phyloP scores from a whole-genome alignment of 495 filamentous ascomycete genomes.

The Hypomontagnella monticulosa region DNA sequence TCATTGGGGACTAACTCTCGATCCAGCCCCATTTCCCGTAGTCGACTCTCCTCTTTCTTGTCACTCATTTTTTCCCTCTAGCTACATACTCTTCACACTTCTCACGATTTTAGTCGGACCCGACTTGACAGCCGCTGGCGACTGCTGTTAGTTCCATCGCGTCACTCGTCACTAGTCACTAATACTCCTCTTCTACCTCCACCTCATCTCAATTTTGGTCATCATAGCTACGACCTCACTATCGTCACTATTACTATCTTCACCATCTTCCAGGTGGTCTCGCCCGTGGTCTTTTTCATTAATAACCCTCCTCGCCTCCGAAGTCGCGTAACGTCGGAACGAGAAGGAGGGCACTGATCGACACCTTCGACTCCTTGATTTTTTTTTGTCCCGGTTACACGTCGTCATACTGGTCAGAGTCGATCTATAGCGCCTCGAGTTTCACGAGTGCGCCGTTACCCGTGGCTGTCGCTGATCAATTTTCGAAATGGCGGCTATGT shows the following conservation, averaged over 20 bases:
- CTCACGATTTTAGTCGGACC: conserved; percentile 16
- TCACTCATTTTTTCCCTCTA: conserved; percentile 25
- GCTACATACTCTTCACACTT: conserved; percentile 1
- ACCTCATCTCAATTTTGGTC: background rate
- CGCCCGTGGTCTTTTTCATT: background rate
- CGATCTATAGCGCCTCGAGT: conserved; percentile 30
- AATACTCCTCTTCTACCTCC: background rate
- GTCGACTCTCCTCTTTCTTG: conserved; percentile 10
- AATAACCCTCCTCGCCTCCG: background rate
- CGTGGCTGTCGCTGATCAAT: conserved; percentile 36
- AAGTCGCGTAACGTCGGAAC: conserved; percentile 19
- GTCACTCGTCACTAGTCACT: background rate
- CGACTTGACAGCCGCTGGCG: conserved; percentile 34
- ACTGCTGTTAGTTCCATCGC: conserved; percentile 23
- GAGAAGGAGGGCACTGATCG: conserved; percentile 8
- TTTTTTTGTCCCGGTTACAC: conserved; percentile 18
- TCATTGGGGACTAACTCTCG: conserved; percentile 24
- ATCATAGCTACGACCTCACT: background rate
- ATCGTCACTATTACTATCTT: too few relatives aligned
- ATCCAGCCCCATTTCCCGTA: conserved; percentile 14
- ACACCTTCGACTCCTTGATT: background rate
- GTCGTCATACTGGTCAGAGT: conserved; percentile 13
- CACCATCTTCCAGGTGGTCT: too few relatives aligned
- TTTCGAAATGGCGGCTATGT: conserved; percentile 61
- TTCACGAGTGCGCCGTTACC: conserved; percentile 36